Evolutionary conservation across 1,284 basidiomycete genomes (phyloP).

Genomic region (Boletus sp.): DNA sequence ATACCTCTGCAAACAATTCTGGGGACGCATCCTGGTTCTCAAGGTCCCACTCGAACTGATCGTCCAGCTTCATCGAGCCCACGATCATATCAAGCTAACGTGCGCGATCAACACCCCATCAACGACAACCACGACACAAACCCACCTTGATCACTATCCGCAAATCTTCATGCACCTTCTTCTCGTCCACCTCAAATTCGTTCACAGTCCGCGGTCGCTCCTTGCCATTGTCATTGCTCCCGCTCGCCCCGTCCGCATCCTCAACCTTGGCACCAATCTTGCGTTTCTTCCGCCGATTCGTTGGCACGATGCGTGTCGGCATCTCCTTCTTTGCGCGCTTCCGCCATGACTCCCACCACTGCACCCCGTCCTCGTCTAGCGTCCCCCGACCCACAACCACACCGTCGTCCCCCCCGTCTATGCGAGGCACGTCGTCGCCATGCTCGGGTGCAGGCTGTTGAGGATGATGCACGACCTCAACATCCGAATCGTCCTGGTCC

Average conservation of each 20-base stretch:
- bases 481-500: slow-evolving; percentile 38
- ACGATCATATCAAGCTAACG: slow-evolving; percentile 91
- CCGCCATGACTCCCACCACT: slow-evolving; percentile 76
- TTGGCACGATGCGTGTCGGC: slow-evolving; percentile 21
- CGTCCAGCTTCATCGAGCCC: slow-evolving; percentile 90
- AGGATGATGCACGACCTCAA: slow-evolving; percentile 31
- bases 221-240: slow-evolving; percentile 30
- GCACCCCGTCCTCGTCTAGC: slow-evolving; percentile 50
- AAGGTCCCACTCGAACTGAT: slow-evolving; percentile 99
- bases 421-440: neutral
- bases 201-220: slow-evolving; percentile 48
- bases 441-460: slow-evolving; percentile 6
- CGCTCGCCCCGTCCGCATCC: slow-evolving; percentile 32
- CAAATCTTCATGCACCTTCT: slow-evolving; percentile 74
- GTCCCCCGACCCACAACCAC: slow-evolving; percentile 42
- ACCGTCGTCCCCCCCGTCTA: slow-evolving; percentile 24
- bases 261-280: slow-evolving; percentile 34
- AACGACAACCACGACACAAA: slow-evolving; percentile 9
- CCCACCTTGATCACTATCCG: slow-evolving; percentile 87
- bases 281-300: slow-evolving; percentile 30
- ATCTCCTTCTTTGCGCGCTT: slow-evolving; percentile 36
- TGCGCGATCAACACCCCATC: slow-evolving; percentile 4
- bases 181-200: slow-evolving; percentile 58
- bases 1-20: slow-evolving; percentile 90
- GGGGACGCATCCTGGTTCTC: slow-evolving; percentile 78